phyloP scores from a whole-genome alignment of 2,329 filamentous ascomycete species.

The Sporothrix variecibatus region DNA sequence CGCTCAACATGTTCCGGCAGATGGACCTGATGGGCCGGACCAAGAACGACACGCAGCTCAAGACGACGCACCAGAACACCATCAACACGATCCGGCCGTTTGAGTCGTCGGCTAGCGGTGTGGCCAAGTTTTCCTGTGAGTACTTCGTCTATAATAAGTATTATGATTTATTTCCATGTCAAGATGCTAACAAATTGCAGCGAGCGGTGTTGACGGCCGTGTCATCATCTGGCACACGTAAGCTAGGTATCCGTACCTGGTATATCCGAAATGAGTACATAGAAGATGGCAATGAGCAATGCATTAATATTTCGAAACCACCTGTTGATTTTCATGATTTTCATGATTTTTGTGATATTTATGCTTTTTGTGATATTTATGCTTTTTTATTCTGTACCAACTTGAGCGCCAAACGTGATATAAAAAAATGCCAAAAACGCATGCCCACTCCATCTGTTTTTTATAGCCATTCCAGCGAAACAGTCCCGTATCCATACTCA shows the following conservation, averaged over 20 bases:
- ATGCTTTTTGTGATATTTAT: neutral
- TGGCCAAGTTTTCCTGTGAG: conserved; percentile 87
- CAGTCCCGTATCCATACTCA: neutral
- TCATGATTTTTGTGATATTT: neutral
- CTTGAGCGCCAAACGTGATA: conserved; percentile 5
- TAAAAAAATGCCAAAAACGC: conserved; percentile 1
- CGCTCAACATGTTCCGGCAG: conserved; percentile 96
- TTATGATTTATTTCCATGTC: neutral
- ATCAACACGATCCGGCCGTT: conserved; percentile 82
- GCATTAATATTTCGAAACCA: neutral
- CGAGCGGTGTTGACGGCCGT: conserved; percentile 80
- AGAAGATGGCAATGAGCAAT: neutral
- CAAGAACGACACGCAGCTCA: conserved; percentile 90
- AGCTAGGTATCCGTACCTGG: neutral
- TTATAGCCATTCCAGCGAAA: neutral
- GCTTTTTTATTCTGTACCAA: neutral
- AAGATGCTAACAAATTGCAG: conserved; percentile 47
- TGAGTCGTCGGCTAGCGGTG: conserved; percentile 62
- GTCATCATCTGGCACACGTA: conserved; percentile 75
- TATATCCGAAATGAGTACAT: neutral
- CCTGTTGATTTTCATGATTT: neutral
- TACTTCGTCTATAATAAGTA: conserved; percentile 34
- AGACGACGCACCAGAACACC: conserved; percentile 95
- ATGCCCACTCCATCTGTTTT: neutral
- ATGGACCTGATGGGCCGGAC: conserved; percentile 97